Evolutionary conservation across 805 yeast species (phyloP).

Genomic region (Hanseniaspora vineae): DNA sequence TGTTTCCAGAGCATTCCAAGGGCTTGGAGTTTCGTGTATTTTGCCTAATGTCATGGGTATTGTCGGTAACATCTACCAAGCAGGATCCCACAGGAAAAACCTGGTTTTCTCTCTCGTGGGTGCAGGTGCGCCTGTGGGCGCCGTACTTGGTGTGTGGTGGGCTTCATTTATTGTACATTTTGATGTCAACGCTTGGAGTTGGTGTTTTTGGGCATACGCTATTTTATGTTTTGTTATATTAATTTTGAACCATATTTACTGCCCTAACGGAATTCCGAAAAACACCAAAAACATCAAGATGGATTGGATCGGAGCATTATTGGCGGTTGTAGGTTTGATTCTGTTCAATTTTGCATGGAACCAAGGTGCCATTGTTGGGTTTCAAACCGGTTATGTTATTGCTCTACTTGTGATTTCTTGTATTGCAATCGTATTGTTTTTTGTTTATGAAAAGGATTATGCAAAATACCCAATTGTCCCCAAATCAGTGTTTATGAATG

Average conservation of each 20-base stretch:
- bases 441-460: conserved; percentile 32
- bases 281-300: conserved; percentile 17
- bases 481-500: conserved; percentile 29
- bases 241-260: conserved; percentile 10
- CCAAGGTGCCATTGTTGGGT: conserved; percentile 64
- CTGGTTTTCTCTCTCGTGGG: conserved; percentile 42
- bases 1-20: conserved; percentile 44
- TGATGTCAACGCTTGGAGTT: conserved; percentile 14
- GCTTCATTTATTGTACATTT: conserved; percentile 30
- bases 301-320: conserved; percentile 39
- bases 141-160: conserved; percentile 38
- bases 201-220: conserved; percentile 20
- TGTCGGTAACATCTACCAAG: conserved; percentile 32
- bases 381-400: conserved; percentile 47
- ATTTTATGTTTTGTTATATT: conserved; percentile 12
- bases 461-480: conserved; percentile 46
- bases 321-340: conserved; percentile 49
- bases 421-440: conserved; percentile 31
- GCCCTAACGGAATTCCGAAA: conserved; percentile 20
- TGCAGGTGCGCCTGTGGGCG: conserved; percentile 51
- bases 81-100: conserved; percentile 33
- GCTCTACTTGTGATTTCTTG: conserved; percentile 41
- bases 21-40: conserved; percentile 46
- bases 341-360: conserved; percentile 60
- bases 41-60: conserved; percentile 51